phyloP scores from a whole-genome alignment of 176 grass and related monocot species.

The Puccinellia tenuiflora region DNA sequence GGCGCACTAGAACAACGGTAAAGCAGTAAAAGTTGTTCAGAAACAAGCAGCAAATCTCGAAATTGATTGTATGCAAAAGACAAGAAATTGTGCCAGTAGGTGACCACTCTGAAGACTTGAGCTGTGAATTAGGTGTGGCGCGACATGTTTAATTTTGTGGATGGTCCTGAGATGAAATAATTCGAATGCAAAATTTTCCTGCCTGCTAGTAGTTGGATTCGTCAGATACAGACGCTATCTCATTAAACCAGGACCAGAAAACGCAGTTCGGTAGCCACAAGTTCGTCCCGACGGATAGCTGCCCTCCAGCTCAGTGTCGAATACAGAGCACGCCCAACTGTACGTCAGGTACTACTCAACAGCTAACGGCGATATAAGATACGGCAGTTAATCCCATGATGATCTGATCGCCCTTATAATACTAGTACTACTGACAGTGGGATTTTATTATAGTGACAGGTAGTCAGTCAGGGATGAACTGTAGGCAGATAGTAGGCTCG shows the following conservation, averaged over 20 bases:
- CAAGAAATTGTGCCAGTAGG: background rate
- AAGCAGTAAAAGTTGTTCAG: background rate
- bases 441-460: too few species aligned
- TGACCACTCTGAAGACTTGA: background rate
- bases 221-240: background rate
- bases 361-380: background rate
- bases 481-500: too few species aligned
- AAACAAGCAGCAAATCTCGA: background rate
- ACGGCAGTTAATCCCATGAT: too few species aligned
- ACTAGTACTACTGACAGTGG: too few species aligned
- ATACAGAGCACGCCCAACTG: background rate
- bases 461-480: too few species aligned
- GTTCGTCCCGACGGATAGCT: background rate
- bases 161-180: too few species aligned
- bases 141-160: background rate
- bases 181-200: too few species aligned
- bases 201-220: background rate
- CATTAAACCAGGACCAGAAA: background rate
- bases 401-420: too few species aligned
- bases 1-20: background rate
- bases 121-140: background rate
- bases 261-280: background rate
- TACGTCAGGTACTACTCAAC: background rate
- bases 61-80: background rate
- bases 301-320: background rate